Percentiles rank a stretch among this genome's conserved stretches.
Evolutionary conservation across 352 stramenopile genomes (phyloP).

Genomic region (Phytophthora palmivora): DNA sequence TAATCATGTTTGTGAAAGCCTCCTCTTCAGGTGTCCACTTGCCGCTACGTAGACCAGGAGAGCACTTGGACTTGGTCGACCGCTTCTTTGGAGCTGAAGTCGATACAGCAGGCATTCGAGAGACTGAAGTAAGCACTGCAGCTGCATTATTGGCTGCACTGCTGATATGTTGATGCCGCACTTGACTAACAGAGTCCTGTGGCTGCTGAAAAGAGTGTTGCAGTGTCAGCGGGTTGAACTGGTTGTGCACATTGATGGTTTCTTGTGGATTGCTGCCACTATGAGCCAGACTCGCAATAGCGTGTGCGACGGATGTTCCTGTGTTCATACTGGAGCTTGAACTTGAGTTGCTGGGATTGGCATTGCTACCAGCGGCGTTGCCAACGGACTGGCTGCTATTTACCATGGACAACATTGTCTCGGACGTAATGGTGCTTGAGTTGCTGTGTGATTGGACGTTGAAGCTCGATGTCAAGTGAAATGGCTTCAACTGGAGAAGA

Average conservation of each 20-base stretch:
- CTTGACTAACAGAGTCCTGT: conserved; percentile 12
- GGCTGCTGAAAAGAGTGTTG: conserved; percentile 22
- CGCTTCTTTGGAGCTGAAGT: conserved; percentile 58
- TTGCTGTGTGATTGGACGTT: conserved; percentile 30
- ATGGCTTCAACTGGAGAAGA: conserved; percentile 16
- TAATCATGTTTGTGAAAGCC: conserved; percentile 84
- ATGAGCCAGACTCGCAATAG: conserved; percentile 38
- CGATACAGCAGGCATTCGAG: conserved; percentile 10
- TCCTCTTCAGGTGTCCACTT: conserved; percentile 90
- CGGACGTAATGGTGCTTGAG: conserved; percentile 31
- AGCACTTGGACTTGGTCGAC: conserved; percentile 89
- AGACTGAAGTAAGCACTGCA: conserved; percentile 32
- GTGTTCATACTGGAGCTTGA: conserved; percentile 28
- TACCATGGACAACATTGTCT: conserved; percentile 72
- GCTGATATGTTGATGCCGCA: conserved; percentile 25
- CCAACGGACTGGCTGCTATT: conserved; percentile 41
- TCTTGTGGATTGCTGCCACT: conserved; percentile 25
- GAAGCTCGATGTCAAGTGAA: conserved; percentile 25
- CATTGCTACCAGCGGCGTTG: conserved; percentile 23
- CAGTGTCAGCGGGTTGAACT: conserved; percentile 17
- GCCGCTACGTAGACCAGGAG: conserved; percentile 77
- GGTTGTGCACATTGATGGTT: not conserved
- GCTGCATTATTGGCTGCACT: conserved; percentile 33
- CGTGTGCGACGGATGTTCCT: conserved; percentile 39
- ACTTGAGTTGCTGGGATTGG: conserved; percentile 12